Conservation (phyloP, 352 stramenopile genomes). For the Pythium monospermum region DNA sequence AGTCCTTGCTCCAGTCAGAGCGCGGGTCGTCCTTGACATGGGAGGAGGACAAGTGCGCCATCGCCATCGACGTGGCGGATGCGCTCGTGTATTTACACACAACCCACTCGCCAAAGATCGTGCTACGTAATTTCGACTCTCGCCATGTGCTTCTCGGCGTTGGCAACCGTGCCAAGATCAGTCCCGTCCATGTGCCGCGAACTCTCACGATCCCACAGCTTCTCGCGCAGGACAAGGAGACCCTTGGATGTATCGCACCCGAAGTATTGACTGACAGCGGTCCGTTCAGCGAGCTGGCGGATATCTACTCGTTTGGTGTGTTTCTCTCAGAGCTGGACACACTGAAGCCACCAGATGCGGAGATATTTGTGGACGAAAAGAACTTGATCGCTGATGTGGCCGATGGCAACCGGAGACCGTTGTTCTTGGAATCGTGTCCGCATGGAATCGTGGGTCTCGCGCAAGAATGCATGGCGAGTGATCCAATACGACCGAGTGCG, state of each 20-base stretch:
- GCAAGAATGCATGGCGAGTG: background rate
- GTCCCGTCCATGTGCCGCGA: background rate
- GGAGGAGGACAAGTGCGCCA: constrained; percentile 15
- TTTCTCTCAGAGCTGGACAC: background rate
- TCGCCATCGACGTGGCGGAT: constrained; percentile 24
- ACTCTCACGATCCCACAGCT: background rate
- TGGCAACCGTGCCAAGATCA: background rate
- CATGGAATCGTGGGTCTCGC: background rate
- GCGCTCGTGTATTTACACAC: constrained; percentile 23
- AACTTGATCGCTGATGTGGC: background rate
- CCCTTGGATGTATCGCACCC: background rate
- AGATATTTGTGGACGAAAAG: background rate
- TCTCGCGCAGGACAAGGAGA: background rate
- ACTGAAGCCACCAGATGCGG: background rate
- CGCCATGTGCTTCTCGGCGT: background rate
- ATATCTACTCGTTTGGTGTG: background rate
- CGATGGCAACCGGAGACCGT: too few relatives aligned
- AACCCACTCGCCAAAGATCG: background rate
- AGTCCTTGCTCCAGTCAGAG: constrained; percentile 9
- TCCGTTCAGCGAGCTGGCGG: too few relatives aligned
- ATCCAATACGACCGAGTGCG: background rate
- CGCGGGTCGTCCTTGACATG: constrained; percentile 9
- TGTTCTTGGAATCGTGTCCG: too few relatives aligned
- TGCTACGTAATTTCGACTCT: background rate
- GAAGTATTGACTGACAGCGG: too few relatives aligned